Base-by-base conservation (phyloP, 1,284 basidiomycete species). In the Naganishia liquefaciens region DNA sequence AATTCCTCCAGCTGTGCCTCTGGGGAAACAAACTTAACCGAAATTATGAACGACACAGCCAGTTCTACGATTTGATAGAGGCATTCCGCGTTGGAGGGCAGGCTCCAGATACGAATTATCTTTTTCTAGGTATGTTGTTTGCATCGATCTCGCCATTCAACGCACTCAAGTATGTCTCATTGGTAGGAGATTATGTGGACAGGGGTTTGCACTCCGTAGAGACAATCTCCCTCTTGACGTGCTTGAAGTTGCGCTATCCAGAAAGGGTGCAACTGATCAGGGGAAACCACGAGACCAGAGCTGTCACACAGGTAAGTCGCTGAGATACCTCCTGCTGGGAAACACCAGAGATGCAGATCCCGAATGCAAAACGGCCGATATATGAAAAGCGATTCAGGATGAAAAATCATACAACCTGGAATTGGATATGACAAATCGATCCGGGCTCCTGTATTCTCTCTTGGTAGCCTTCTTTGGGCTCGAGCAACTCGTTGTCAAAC, bases 21-120 rank as follows among this genome's bases (percentile, higher is more conserved):
- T 52, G 13, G 42, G n/a, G 15, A 15, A 27, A 27, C 30, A 19
- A 27, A 52, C 13, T 11, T 43, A n/a, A 25, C 21, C 11, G 4
- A 3, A 3, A 19, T 40, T 49, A 23, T 28, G 10, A 13, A 37
- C 13, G 33, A 10, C 33, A 13, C 72, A 95, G 92, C 67, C 95
- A 99, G 84, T 99, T 99, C 81, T 96, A 99, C 82, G 96, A 99
- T 82, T 84, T 99, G 72, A 90, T 99, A 76, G 95, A 99, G 81
- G 98, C 99, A 76, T 99, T 99, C 75, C 86, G 94, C 55, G 99
- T 99, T 84, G 95, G 96, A 54, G 95, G 95, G 43, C 92, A 93
- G 73, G 91, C 92, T 2, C 95, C 95, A 2, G 85, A 94, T 74
- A 99, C 95, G 39, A 99, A 99, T 78, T 99, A 99, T 79, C 86